Evolutionary conservation across 805 yeast species (phyloP).

Genomic region (Cyberlindnera japonica): DNA sequence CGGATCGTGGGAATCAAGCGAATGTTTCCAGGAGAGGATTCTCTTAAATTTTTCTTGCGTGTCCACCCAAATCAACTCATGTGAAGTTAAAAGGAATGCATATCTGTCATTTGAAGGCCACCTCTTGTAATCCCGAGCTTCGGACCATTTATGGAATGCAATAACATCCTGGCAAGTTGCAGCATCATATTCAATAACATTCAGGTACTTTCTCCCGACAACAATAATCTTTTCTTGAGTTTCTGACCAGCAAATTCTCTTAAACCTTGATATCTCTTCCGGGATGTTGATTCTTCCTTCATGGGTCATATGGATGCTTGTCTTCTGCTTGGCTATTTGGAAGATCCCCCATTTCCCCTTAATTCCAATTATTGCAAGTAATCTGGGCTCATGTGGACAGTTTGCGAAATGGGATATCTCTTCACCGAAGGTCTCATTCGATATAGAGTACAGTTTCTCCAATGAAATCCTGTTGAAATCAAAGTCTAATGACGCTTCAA

Average conservation of each 20-base stretch:
- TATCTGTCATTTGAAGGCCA: slow-evolving; percentile 30
- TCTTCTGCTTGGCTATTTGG: slow-evolving; percentile 14
- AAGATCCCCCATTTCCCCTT: slow-evolving; percentile 51
- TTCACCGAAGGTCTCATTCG: slow-evolving; percentile 27
- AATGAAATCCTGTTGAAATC: slow-evolving; percentile 10
- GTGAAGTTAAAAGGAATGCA: slow-evolving; percentile 58
- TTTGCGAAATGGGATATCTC: slow-evolving; percentile 44
- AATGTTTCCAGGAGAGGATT: slow-evolving; percentile 72
- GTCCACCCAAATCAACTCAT: slow-evolving; percentile 56
- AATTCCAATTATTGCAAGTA: slow-evolving; percentile 42
- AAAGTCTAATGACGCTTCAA: slow-evolving; percentile 24
- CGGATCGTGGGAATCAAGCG: slow-evolving; percentile 49
- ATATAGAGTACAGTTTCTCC: slow-evolving; percentile 1
- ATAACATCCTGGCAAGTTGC: slow-evolving; percentile 30
- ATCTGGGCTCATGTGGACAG: slow-evolving; percentile 39
- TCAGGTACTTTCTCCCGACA: slow-evolving; percentile 42
- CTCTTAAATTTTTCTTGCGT: slow-evolving; percentile 37
- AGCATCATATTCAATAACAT: slow-evolving; percentile 29
- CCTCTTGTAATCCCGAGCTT: slow-evolving; percentile 40
- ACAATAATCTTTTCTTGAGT: slow-evolving; percentile 30
- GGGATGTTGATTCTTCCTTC: slow-evolving; percentile 33
- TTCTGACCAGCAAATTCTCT: slow-evolving; percentile 44
- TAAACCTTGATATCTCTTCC: slow-evolving; percentile 54
- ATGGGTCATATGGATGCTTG: background rate
- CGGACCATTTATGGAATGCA: slow-evolving; percentile 27